phyloP scores from a whole-genome alignment of 2,329 filamentous ascomycete genomes.

The Penicillium fuscoglaucum region DNA sequence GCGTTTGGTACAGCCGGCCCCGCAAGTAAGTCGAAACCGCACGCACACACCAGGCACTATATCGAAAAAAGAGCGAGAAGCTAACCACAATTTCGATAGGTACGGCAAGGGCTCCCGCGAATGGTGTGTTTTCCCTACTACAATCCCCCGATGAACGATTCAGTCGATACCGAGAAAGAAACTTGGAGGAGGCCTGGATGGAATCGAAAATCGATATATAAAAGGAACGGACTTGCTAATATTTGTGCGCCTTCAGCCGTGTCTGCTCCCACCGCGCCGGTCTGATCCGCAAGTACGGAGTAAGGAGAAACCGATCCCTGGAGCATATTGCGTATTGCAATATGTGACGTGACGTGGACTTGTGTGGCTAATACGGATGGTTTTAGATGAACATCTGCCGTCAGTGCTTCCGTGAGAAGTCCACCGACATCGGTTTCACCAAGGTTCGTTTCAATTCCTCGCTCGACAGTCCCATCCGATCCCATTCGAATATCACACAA shows the following conservation, averaged over 20 bases:
- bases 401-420: conserved; percentile 69
- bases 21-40: conserved; percentile 64
- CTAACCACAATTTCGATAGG: conserved; percentile 29
- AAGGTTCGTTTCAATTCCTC: conserved; percentile 54
- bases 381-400: conserved; percentile 59
- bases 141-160: conserved; percentile 16
- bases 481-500: conserved; percentile 1
- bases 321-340: not conserved
- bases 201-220: conserved; percentile 24
- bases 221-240: conserved; percentile 29
- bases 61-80: conserved; percentile 11
- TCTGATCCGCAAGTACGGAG: conserved; percentile 99
- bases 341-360: conserved; percentile 8
- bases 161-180: conserved; percentile 7
- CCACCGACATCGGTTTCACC: conserved; percentile 66
- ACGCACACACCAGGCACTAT: conserved; percentile 10
- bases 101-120: conserved; percentile 87
- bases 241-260: conserved; percentile 55
- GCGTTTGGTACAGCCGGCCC: conserved; percentile 98
- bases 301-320: conserved; percentile 28
- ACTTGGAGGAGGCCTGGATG: conserved; percentile 12
- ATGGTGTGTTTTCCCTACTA: conserved; percentile 67
- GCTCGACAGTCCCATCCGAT: not conserved
- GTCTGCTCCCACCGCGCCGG: conserved; percentile 93
- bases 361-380: conserved; percentile 22